Conservation (phyloP, 805 yeast genomes). For the Saturnispora serradocipensis region DNA sequence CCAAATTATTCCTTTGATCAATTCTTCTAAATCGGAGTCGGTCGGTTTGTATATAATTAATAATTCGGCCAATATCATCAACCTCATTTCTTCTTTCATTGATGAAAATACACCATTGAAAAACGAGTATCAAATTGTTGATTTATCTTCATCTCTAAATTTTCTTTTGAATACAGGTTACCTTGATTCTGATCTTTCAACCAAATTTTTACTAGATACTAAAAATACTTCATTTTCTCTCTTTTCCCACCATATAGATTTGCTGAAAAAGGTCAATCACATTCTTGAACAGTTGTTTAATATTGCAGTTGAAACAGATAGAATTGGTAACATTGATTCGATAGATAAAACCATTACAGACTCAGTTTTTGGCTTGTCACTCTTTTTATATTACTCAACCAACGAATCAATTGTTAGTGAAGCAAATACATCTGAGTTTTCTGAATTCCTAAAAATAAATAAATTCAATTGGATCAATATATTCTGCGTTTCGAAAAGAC, state of each 20-base stretch:
- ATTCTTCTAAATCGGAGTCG: background rate
- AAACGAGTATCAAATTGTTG: constrained; percentile 2
- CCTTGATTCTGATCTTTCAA: constrained; percentile 6
- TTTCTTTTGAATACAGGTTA: constrained; percentile 7
- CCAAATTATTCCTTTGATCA: constrained; percentile 1
- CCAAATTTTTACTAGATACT: constrained; percentile 5
- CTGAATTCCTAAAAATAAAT: constrained; percentile 11
- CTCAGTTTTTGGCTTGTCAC: constrained; percentile 16
- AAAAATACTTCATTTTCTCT: constrained; percentile 7
- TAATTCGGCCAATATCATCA: constrained; percentile 1
- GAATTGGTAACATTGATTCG: background rate
- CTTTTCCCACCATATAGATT: constrained; percentile 12
- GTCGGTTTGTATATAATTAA: background rate
- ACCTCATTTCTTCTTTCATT: constrained; percentile 6
- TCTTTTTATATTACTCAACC: constrained; percentile 19
- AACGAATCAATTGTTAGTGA: constrained; percentile 9
- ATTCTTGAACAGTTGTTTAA: constrained; percentile 12
- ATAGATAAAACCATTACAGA: constrained; percentile 6
- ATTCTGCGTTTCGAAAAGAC: constrained; percentile 41
- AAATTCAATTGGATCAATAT: constrained; percentile 48
- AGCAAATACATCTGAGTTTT: constrained; percentile 6
- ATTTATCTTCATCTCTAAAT: constrained; percentile 8
- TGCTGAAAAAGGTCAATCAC: constrained; percentile 15
- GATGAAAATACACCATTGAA: background rate
- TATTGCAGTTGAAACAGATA: background rate